Percentiles rank a stretch among this genome's conserved stretches.
Conservation (phyloP, 768 basidiomycete species). For the Leccinum aurantiacum region DNA sequence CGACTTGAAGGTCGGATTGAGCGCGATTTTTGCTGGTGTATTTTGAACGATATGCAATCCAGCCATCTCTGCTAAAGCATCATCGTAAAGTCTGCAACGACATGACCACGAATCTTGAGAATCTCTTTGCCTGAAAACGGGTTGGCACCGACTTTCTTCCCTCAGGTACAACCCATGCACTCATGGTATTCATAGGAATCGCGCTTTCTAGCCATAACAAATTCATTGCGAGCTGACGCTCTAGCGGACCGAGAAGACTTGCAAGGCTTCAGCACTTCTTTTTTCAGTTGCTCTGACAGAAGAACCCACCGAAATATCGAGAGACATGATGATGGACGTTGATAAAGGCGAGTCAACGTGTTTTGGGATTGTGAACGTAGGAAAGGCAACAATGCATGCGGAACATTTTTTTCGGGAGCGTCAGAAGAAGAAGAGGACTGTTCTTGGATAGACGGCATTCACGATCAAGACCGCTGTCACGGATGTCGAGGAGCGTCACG, state of each 20-base stretch:
- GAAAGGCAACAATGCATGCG: slow-evolving; percentile 77
- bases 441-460: slow-evolving; percentile 28
- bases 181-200: slow-evolving; percentile 65
- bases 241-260: slow-evolving; percentile 74
- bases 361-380: slow-evolving; percentile 78
- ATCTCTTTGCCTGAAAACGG: not conserved
- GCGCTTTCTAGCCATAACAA: slow-evolving; percentile 84
- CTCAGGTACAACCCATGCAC: slow-evolving; percentile 74
- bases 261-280: slow-evolving; percentile 6
- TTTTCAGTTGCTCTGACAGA: not conserved
- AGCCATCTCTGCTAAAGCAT: slow-evolving; percentile 60
- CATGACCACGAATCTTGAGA: slow-evolving; percentile 5
- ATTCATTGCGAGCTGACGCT: slow-evolving; percentile 86
- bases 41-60: slow-evolving; percentile 69
- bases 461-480: not conserved
- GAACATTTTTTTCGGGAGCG: slow-evolving; percentile 28
- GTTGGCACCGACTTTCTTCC: slow-evolving; percentile 57
- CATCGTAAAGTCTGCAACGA: slow-evolving; percentile 63
- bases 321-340: slow-evolving; percentile 84
- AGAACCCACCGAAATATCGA: slow-evolving; percentile 77
- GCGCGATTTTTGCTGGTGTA: slow-evolving; percentile 56
- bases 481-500: not conserved
- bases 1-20: slow-evolving; percentile 76
- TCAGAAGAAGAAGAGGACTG: slow-evolving; percentile 15
- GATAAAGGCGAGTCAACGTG: slow-evolving; percentile 76